Conservation (phyloP, 2,329 filamentous ascomycete species). For the Nigrospora oryzae region DNA sequence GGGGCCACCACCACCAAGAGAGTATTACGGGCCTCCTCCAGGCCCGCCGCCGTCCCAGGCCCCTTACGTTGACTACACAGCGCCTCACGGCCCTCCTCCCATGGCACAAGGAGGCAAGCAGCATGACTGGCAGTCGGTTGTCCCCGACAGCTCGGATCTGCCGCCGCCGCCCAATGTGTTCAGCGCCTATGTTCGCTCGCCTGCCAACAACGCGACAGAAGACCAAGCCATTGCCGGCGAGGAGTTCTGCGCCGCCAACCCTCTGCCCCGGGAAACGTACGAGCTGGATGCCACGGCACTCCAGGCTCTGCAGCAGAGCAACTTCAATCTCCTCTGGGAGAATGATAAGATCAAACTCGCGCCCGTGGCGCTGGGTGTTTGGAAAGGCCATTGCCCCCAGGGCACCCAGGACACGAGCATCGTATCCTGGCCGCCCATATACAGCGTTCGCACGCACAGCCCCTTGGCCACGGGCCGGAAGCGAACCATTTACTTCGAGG, state of each 20-base stretch:
- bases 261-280: slow-evolving; percentile 17
- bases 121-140: slow-evolving; percentile 63
- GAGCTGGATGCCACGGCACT: slow-evolving; percentile 41
- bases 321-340: slow-evolving; percentile 43
- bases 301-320: slow-evolving; percentile 38
- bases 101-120: slow-evolving; percentile 6
- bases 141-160: too few species aligned
- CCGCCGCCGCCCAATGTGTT: too few species aligned
- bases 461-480: slow-evolving; percentile 33
- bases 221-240: slow-evolving; percentile 57
- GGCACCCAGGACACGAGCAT: slow-evolving; percentile 53
- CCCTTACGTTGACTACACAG: slow-evolving; percentile 16
- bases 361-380: slow-evolving; percentile 39
- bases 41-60: slow-evolving; percentile 17
- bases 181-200: too few species aligned
- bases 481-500: slow-evolving; percentile 64
- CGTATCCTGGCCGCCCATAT: slow-evolving; percentile 61
- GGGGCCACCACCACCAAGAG: slow-evolving; percentile 14
- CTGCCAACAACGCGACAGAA: slow-evolving; percentile 60
- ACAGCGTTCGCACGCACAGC: slow-evolving; percentile 50
- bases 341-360: slow-evolving; percentile 38
- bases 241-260: slow-evolving; percentile 57
- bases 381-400: slow-evolving; percentile 32
- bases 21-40: neutral
- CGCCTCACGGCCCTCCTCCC: slow-evolving; percentile 28